Base-by-base conservation (phyloP, 331 rosid species). In the Prunus yedoensis region DNA sequence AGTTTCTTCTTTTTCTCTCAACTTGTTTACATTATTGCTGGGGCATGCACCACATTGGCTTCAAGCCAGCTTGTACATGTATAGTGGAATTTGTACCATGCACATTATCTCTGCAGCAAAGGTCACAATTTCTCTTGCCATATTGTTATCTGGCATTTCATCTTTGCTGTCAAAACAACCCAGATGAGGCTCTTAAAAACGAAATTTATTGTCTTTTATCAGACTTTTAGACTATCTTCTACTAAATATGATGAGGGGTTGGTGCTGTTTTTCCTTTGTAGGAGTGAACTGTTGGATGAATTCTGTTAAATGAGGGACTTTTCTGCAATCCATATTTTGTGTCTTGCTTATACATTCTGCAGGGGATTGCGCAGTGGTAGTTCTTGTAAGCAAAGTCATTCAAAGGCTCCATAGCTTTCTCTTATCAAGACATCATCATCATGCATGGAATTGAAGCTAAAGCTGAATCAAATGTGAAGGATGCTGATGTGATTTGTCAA, bases 41-140 rank as follows among this genome's bases (percentile, higher is more conserved):
- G 82, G 79, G 85, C 81, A 81, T 81, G 77, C 74, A 66, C 81
- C 84, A 74, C 68, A 80, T 23, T 79, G 81, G 73, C 75, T 58
- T 73, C 54, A 16, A 46, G 78, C 84, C 77, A 23, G 66, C 78
- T 59, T 85, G 80, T 87, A 91, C 82, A 82, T 89, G 88, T 84
- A 89, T 88, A 87, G 96, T 78, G 77, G 86, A 68, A 78, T 51
- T 64, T 67, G 81, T 83, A 81, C 81, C 83, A 62, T 67, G 82
- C 86, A 68, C 76, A 83, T 69, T 84, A 68, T 80, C 79, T 78
- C 28, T 84, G 87, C 82, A 67, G 83, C 78, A 69, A 77, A 83
- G 73, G 63, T 77, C 71, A 73, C 76, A 76, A 75, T 59, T 76
- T 78, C 65, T 80, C 74, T 72, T 53, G 46, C 74, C 43, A 38